phyloP scores from a whole-genome alignment of 192 early-diverging fungal species.

The Coemansia sp. region DNA sequence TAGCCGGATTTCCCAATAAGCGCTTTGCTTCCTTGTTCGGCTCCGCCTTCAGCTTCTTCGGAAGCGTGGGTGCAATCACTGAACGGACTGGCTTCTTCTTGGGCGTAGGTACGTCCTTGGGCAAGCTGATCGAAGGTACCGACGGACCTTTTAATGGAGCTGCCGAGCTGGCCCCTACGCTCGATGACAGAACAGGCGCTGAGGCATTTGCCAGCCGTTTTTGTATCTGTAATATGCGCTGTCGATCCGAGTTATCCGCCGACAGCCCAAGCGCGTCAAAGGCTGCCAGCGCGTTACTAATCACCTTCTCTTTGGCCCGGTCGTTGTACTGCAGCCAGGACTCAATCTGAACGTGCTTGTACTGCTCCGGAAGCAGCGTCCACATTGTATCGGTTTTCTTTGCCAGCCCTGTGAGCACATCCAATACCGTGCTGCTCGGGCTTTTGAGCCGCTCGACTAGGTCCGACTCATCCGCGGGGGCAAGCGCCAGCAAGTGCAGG shows the following conservation, averaged over 20 bases:
- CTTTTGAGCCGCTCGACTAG: constrained; percentile 19
- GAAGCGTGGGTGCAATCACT: constrained; percentile 30
- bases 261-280: constrained; percentile 55
- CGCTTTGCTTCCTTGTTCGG: constrained; percentile 11
- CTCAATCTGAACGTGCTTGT: constrained; percentile 53
- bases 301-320: constrained; percentile 34
- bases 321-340: constrained; percentile 55
- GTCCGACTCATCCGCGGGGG: constrained; percentile 14
- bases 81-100: constrained; percentile 40
- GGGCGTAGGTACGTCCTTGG: constrained; percentile 14
- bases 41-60: constrained; percentile 12
- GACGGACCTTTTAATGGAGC: constrained; percentile 2
- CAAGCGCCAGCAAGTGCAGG: constrained; percentile 32
- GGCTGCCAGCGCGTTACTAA: constrained; percentile 48
- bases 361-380: constrained; percentile 51
- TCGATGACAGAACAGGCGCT: neutral
- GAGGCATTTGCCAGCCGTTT: constrained; percentile 7
- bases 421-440: constrained; percentile 17
- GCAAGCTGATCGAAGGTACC: constrained; percentile 7
- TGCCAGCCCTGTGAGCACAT: constrained; percentile 11
- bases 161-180: neutral
- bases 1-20: neutral
- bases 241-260: constrained; percentile 51
- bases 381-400: constrained; percentile 29
- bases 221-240: constrained; percentile 12